These are phyloP conservation scores for Hymenoscyphus repandus DNA, from an alignment of 2,329 filamentous ascomycete species.

Conservation along the genomic window DNA sequence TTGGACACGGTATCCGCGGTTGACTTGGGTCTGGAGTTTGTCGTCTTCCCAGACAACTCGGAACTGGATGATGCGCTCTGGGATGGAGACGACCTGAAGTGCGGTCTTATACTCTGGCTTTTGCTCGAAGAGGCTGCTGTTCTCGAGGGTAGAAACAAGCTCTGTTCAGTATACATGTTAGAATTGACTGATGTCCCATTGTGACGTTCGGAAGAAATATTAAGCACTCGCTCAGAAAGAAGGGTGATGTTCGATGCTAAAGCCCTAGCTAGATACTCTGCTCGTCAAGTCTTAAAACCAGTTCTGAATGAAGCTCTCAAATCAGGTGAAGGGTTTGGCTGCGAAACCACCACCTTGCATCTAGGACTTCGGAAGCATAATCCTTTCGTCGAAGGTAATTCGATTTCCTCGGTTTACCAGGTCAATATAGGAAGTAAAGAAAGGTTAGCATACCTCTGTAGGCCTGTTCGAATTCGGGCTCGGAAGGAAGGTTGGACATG, in stretches of 20 bases:
- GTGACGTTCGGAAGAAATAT: no score
- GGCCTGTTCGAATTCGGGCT: constrained; percentile 98
- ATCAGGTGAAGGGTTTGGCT: no score
- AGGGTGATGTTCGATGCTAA: no score
- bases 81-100: constrained; percentile 79
- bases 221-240: no score
- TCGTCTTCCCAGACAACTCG: constrained; percentile 96
- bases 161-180: constrained; percentile 46
- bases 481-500: constrained; percentile 79
- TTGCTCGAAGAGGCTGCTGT: constrained; percentile 87
- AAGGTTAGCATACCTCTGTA: constrained; percentile 68
- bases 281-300: no score
- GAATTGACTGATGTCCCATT: no score
- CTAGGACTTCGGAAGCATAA: not conserved
- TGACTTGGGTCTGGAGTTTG: constrained; percentile 81
- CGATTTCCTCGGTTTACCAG: not conserved
- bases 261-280: no score
- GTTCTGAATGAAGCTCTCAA: no score
- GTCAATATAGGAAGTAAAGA: not conserved
- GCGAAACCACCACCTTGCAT: no score
- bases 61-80: constrained; percentile 96
- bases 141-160: constrained; percentile 89
- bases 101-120: constrained; percentile 93
- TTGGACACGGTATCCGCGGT: constrained; percentile 93
- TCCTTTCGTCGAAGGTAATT: not conserved